Evolutionary conservation across 805 yeast species (phyloP).

Genomic region (Candida dendrica): DNA sequence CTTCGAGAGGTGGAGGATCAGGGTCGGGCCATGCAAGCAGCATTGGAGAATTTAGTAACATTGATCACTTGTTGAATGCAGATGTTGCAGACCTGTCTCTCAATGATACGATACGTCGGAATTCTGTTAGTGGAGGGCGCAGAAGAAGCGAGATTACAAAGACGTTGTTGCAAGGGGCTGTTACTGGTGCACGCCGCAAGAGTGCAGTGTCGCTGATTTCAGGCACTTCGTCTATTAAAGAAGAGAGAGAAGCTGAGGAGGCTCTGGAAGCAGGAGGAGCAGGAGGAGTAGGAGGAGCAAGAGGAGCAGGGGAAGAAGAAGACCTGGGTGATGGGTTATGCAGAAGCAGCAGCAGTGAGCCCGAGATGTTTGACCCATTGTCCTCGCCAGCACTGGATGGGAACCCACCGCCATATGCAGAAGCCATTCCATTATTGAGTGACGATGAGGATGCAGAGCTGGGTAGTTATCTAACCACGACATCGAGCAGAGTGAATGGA

Average conservation of each 20-base stretch:
- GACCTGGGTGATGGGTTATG: too few relatives aligned
- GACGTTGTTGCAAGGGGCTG: neutral
- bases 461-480: neutral
- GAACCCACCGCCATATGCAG: conserved; percentile 27
- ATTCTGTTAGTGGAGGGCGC: neutral
- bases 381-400: neutral
- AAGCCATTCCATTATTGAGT: conserved; percentile 18
- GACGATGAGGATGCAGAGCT: conserved; percentile 16
- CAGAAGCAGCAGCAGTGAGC: neutral
- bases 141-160: neutral
- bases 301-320: too few relatives aligned
- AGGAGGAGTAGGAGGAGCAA: neutral
- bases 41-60: neutral
- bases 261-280: too few relatives aligned
- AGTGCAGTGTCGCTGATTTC: neutral
- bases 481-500: neutral
- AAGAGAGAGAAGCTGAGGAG: neutral
- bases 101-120: neutral
- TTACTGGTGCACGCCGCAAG: neutral
- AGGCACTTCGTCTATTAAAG: neutral
- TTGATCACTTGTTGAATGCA: neutral
- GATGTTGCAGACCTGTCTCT: neutral
- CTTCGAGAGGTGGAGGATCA: neutral
- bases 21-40: neutral
- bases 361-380: too few relatives aligned